Percentiles rank a stretch among this genome's conserved stretches.
Conservation (phyloP, 2,329 filamentous ascomycete genomes). For the Phaeoacremonium minimum region DNA sequence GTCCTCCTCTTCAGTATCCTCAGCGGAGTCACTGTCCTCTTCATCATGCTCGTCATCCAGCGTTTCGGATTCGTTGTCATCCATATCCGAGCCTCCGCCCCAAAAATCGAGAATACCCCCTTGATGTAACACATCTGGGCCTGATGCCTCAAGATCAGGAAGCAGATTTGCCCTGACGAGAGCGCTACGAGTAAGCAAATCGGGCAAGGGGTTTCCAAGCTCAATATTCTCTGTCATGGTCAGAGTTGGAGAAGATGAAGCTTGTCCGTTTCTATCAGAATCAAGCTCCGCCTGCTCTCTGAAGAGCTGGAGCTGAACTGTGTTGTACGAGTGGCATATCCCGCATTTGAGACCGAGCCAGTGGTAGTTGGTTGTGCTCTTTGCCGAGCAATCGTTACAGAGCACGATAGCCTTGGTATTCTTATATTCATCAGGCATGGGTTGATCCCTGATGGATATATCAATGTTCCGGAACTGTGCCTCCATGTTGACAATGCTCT, state of each 20-base stretch:
- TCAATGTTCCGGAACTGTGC: conserved; percentile 89
- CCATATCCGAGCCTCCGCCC: conserved; percentile 3
- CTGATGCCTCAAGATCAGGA: conserved; percentile 57
- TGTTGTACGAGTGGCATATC: conserved; percentile 67
- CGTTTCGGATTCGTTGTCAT: too few relatives aligned
- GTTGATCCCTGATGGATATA: conserved; percentile 79
- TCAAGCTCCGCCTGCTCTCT: conserved; percentile 67
- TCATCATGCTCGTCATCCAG: conserved; percentile 42
- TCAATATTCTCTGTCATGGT: too few relatives aligned
- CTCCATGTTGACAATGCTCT: conserved; percentile 97
- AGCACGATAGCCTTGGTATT: conserved; percentile 78
- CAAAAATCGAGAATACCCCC: conserved; percentile 54
- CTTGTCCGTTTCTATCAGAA: too few relatives aligned
- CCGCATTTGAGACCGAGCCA: conserved; percentile 92
- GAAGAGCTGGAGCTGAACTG: conserved; percentile 45
- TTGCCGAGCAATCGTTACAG: conserved; percentile 92
- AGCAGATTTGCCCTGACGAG: too few relatives aligned
- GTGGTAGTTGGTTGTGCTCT: conserved; percentile 83
- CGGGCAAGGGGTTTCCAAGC: too few relatives aligned
- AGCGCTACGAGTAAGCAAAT: too few relatives aligned
- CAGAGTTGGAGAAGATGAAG: too few relatives aligned
- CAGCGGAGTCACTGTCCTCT: conserved; percentile 34
- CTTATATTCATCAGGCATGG: conserved; percentile 82
- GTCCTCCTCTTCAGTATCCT: conserved; percentile 45
- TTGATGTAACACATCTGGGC: conserved; percentile 21